phyloP scores from a whole-genome alignment of 768 basidiomycete genomes.

The Hortiboletus campestris region DNA sequence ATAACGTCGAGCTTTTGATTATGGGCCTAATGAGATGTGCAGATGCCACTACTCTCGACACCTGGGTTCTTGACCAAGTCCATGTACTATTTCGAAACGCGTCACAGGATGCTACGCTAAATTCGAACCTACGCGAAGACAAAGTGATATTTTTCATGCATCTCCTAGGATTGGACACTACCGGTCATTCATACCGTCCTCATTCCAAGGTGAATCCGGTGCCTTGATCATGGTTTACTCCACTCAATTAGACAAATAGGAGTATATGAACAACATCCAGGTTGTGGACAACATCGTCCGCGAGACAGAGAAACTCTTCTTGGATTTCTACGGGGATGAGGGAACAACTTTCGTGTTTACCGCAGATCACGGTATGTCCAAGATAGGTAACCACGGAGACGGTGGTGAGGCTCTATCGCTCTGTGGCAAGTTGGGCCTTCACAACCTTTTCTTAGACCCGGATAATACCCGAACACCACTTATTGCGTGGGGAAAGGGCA shows the following conservation, averaged over 20 bases:
- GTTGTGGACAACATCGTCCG: conserved; percentile 74
- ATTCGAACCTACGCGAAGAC: conserved; percentile 50
- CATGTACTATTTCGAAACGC: conserved; percentile 60
- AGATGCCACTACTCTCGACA: conserved; percentile 78
- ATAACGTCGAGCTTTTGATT: background rate
- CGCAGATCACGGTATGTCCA: conserved; percentile 90
- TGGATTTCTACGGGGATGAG: conserved; percentile 62
- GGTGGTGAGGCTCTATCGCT: conserved; percentile 52
- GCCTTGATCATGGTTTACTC: background rate
- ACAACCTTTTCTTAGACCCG: conserved; percentile 55
- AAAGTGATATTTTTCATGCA: conserved; percentile 82
- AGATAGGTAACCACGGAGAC: conserved; percentile 86
- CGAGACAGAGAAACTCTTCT: conserved; percentile 59
- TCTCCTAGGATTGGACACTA: conserved; percentile 80
- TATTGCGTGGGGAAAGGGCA: conserved; percentile 77
- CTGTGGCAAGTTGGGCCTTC: conserved; percentile 1
- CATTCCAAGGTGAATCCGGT: conserved; percentile 60
- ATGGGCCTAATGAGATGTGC: background rate
- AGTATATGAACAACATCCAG: conserved; percentile 84
- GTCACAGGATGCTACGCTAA: conserved; percentile 46
- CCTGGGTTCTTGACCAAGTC: conserved; percentile 79
- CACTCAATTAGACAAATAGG: conserved; percentile 38
- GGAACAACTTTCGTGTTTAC: conserved; percentile 79
- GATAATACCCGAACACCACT: conserved; percentile 87
- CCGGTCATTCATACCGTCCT: conserved; percentile 83